These are phyloP conservation scores for Phytomonas francai DNA, from an alignment of 208 protist species.

Conservation along the genomic window DNA sequence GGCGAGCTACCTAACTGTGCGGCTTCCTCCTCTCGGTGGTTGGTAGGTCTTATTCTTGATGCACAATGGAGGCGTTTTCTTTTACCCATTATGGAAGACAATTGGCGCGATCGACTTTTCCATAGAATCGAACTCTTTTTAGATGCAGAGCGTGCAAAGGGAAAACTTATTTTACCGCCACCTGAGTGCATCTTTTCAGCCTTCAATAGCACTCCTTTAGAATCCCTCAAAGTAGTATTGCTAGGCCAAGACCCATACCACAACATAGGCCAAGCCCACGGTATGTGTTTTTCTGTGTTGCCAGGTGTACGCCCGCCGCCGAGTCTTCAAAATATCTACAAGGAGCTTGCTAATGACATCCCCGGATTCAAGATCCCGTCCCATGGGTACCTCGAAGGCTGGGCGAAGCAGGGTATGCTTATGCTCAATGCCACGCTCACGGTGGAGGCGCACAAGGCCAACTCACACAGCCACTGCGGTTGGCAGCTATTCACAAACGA, in stretches of 20 bases:
- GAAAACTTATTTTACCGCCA: constrained; percentile 75
- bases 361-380: constrained; percentile 68
- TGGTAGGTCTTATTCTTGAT: constrained; percentile 37
- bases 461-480: constrained; percentile 90
- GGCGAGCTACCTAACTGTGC: background rate
- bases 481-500: constrained; percentile 95
- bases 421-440: constrained; percentile 96
- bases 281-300: constrained; percentile 94
- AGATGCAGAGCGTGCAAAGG: constrained; percentile 25
- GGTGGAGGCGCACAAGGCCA: constrained; percentile 87
- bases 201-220: constrained; percentile 89
- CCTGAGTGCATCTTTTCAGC: constrained; percentile 79
- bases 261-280: constrained; percentile 92
- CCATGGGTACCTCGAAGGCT: constrained; percentile 93
- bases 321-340: constrained; percentile 95
- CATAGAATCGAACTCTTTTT: constrained; percentile 59
- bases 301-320: constrained; percentile 81
- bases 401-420: constrained; percentile 96
- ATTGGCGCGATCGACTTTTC: constrained; percentile 39
- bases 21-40: constrained; percentile 17
- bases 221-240: constrained; percentile 90
- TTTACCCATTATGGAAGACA: constrained; percentile 29
- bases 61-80: constrained; percentile 53
- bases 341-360: constrained; percentile 88
- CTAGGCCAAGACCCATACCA: constrained; percentile 97